phyloP scores from a whole-genome alignment of 129 eudicot species.

The Erigeron canadensis region DNA sequence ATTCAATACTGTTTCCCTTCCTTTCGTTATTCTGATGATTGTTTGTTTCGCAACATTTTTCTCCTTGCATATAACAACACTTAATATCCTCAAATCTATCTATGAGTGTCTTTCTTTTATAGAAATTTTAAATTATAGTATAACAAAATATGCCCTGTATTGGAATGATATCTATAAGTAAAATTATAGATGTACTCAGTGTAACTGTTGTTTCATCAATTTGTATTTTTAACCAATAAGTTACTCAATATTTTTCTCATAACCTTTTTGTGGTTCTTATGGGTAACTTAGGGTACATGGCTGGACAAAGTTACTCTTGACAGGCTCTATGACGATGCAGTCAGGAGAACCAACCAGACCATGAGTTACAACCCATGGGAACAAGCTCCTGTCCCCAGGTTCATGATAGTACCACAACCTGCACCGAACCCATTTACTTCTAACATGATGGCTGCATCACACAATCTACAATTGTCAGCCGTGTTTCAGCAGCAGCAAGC shows the following conservation, averaged over 20 bases:
- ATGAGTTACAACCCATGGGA: slow-evolving; percentile 84
- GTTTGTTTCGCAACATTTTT: no score
- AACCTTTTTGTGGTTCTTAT: slow-evolving; percentile 1
- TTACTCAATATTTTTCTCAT: neutral
- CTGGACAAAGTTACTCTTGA: slow-evolving; percentile 77
- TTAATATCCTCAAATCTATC: no score
- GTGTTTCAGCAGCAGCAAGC: slow-evolving; percentile 30
- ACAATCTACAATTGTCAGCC: slow-evolving; percentile 69
- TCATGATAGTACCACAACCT: slow-evolving; percentile 51
- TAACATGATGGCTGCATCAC: slow-evolving; percentile 58
- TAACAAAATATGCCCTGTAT: no score
- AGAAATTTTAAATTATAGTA: no score
- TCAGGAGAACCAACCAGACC: slow-evolving; percentile 63
- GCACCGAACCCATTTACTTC: slow-evolving; percentile 71
- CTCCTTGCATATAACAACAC: no score
- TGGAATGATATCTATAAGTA: no score
- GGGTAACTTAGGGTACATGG: slow-evolving; percentile 62
- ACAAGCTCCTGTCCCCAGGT: slow-evolving; percentile 16
- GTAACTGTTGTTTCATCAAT: no score
- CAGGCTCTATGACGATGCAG: slow-evolving; percentile 77
- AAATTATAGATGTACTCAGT: no score
- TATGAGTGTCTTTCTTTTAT: no score
- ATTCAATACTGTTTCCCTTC: no score
- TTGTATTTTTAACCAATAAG: no score
- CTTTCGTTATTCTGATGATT: no score